A percentile compares a stretch with the other conserved stretches of the same genome.
These are phyloP conservation scores for Pseudovirgaria hyperparasitica DNA, from an alignment of 2,329 filamentous ascomycete genomes.

Conservation along the genomic window DNA sequence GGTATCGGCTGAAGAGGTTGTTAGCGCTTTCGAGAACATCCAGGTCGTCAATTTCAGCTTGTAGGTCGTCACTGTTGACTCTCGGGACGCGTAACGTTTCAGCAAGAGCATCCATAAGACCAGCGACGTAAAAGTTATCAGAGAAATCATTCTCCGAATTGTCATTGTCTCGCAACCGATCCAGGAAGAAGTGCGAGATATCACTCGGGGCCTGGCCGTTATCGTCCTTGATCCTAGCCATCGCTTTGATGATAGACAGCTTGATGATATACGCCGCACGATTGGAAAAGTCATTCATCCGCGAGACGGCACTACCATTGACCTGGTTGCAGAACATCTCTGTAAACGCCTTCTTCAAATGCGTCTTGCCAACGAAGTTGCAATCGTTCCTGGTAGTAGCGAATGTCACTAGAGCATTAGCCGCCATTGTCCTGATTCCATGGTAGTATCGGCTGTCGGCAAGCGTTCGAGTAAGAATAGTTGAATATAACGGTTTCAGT, in stretches of 20 bases:
- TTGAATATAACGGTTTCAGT: conserved; percentile 77
- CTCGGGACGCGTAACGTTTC: conserved; percentile 31
- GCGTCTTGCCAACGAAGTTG: conserved; percentile 67
- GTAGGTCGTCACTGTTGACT: conserved; percentile 24
- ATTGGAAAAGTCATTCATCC: conserved; percentile 84
- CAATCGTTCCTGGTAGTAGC: conserved; percentile 40
- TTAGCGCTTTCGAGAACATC: conserved; percentile 44
- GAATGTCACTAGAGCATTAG: conserved; percentile 63
- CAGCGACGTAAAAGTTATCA: conserved; percentile 79
- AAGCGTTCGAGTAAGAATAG: conserved; percentile 76
- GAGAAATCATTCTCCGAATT: conserved; percentile 83
- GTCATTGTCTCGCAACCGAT: conserved; percentile 86
- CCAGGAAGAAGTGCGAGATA: conserved; percentile 73
- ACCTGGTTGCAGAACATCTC: conserved; percentile 87
- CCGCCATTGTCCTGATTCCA: conserved; percentile 78
- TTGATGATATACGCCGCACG: conserved; percentile 77
- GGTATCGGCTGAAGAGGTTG: conserved; percentile 49
- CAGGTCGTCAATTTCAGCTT: conserved; percentile 39
- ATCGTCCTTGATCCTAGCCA: conserved; percentile 63
- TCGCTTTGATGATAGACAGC: conserved; percentile 66
- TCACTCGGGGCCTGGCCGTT: conserved; percentile 65
- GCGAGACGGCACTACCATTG: conserved; percentile 62
- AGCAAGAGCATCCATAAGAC: conserved; percentile 54
- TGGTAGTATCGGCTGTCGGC: conserved; percentile 90
- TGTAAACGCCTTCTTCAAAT: conserved; percentile 75